Evolutionary conservation across 139 green algal species (phyloP).

Genomic region (Volvox africanus): DNA sequence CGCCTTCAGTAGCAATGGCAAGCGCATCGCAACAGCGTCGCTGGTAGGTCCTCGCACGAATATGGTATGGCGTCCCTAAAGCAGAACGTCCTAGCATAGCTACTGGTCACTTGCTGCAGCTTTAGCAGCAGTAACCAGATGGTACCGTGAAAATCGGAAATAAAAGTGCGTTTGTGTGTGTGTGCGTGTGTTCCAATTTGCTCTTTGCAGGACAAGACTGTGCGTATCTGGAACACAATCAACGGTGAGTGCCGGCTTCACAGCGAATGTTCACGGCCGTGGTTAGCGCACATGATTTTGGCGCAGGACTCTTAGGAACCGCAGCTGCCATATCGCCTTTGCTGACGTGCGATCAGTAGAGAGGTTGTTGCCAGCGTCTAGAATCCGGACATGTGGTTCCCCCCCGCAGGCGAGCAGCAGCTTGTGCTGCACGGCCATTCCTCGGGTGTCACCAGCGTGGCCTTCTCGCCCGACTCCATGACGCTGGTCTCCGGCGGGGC

Average conservation of each 20-base stretch:
- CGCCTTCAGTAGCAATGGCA: slow-evolving; percentile 29
- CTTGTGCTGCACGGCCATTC: slow-evolving; percentile 25
- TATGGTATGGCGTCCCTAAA: no score
- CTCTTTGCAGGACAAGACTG: slow-evolving; percentile 31
- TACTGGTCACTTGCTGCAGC: no score
- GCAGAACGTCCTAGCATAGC: no score
- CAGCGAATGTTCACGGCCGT: no score
- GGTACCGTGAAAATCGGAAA: no score
- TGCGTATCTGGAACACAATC: slow-evolving; percentile 18
- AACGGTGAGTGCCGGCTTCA: background rate
- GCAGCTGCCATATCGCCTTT: no score
- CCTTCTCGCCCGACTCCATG: slow-evolving; percentile 39
- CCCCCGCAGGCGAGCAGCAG: slow-evolving; percentile 28
- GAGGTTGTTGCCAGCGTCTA: no score
- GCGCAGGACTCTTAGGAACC: background rate
- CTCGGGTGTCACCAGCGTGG: slow-evolving; percentile 23
- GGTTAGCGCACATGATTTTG: background rate
- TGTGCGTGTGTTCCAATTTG: background rate
- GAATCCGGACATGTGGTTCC: background rate
- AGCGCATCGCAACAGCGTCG: background rate
- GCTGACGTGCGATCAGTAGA: no score
- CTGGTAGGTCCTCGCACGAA: background rate
- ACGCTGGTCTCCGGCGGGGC: slow-evolving; percentile 38
- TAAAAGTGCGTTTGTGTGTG: no score
- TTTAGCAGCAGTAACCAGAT: no score